phyloP scores from a whole-genome alignment of 2,329 filamentous ascomycete genomes.

The Penicillium corylophilum region DNA sequence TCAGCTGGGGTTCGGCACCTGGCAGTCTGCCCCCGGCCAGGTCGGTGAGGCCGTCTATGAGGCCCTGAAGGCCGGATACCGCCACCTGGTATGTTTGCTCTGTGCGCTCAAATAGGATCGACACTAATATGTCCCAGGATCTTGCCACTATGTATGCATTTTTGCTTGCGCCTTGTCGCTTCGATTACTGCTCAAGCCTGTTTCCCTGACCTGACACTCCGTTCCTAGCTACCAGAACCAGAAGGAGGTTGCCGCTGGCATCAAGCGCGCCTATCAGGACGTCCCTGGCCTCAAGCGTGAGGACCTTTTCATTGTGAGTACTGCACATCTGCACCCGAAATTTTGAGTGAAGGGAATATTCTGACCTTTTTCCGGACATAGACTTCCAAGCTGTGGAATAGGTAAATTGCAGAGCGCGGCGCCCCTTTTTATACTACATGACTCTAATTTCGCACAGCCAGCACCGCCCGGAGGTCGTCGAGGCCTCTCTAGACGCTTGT shows the following conservation, averaged over 20 bases:
- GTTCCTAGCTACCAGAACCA: conserved; percentile 38
- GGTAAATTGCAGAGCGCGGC: conserved; percentile 1
- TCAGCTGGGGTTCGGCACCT: conserved; percentile 42
- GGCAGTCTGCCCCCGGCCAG: conserved; percentile 41
- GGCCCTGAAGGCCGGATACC: conserved; percentile 42
- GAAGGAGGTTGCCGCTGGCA: conserved; percentile 35
- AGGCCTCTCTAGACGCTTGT: conserved; percentile 50
- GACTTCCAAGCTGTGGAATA: conserved; percentile 64
- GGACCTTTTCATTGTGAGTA: conserved; percentile 41
- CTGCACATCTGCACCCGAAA: not conserved
- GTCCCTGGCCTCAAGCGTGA: conserved; percentile 43
- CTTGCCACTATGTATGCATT: conserved; percentile 38
- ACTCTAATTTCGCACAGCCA: conserved; percentile 22
- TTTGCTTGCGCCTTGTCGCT: not conserved
- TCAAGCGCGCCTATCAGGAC: conserved; percentile 37
- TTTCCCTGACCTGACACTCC: not conserved
- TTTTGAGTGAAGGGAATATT: not conserved
- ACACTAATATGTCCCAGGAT: conserved; percentile 30
- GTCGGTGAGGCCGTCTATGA: conserved; percentile 42
- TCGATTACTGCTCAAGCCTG: not conserved
- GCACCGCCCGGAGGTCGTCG: conserved; percentile 53
- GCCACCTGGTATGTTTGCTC: conserved; percentile 35
- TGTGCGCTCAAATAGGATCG: not conserved
- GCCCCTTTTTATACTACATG: not conserved
- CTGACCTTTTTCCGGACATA: conserved; percentile 9